Conservation (phyloP, 2,329 filamentous ascomycete genomes). For the Chaetoscypha palmicola region DNA sequence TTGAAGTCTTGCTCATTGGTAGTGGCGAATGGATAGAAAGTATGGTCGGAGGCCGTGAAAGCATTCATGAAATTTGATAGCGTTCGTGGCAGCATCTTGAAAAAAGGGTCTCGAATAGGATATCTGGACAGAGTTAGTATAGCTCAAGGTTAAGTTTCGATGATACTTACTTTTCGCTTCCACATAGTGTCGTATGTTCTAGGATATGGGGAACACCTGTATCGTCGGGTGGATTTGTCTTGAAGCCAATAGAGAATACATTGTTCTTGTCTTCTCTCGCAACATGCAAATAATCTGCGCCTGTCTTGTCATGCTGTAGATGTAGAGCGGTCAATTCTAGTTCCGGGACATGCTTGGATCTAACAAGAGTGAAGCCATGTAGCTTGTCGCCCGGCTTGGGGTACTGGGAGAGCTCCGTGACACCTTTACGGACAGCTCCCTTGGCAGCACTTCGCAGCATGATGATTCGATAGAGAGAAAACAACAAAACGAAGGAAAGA, state of each 20-base stretch:
- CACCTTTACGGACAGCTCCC: conserved; percentile 49
- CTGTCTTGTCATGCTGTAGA: conserved; percentile 88
- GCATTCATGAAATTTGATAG: conserved; percentile 99
- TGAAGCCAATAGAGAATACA: conserved; percentile 99
- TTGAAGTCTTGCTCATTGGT: conserved; percentile 93
- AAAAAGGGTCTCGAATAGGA: conserved; percentile 97
- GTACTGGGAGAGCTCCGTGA: conserved; percentile 68
- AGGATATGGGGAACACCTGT: conserved; percentile 95
- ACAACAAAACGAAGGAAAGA: neutral
- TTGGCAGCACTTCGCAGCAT: conserved; percentile 48
- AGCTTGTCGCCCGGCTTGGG: conserved; percentile 78
- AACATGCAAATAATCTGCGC: conserved; percentile 92
- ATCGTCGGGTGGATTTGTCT: conserved; percentile 95
- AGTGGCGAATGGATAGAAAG: conserved; percentile 95
- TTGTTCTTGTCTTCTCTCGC: conserved; percentile 96
- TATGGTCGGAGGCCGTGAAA: conserved; percentile 93
- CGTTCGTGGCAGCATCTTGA: conserved; percentile 97
- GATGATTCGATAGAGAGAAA: conserved; percentile 3
- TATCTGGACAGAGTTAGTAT: conserved; percentile 52
- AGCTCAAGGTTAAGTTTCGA: conserved; percentile 7
- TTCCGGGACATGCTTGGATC: conserved; percentile 88
- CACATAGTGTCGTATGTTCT: conserved; percentile 94
- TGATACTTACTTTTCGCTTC: conserved; percentile 71
- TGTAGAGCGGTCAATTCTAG: conserved; percentile 87
- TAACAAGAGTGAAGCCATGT: conserved; percentile 86